Percentiles rank a stretch among this genome's conserved stretches.
phyloP scores from a whole-genome alignment of 768 basidiomycete species.

The Rhodotorula diobovata region DNA sequence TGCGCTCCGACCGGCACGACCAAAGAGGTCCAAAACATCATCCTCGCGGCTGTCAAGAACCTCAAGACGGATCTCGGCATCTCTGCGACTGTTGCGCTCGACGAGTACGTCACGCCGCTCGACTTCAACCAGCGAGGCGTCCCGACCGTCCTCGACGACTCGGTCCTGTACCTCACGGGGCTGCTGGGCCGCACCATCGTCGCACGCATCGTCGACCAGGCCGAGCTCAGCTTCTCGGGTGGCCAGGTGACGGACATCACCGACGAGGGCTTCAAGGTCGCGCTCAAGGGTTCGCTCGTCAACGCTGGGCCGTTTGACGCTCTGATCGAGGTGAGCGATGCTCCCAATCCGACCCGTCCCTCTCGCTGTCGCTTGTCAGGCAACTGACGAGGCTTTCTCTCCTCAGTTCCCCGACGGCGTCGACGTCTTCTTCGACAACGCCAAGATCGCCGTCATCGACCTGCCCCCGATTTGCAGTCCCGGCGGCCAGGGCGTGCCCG shows the following conservation, averaged over 20 bases:
- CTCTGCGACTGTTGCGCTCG: constrained; percentile 56
- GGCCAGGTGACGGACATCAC: constrained; percentile 60
- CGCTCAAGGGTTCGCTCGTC: constrained; percentile 48
- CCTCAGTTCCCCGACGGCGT: constrained; percentile 59
- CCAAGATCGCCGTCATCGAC: constrained; percentile 56
- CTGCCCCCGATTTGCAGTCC: constrained; percentile 65
- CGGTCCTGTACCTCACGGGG: constrained; percentile 63
- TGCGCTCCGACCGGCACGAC: constrained; percentile 58
- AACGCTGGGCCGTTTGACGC: constrained; percentile 31
- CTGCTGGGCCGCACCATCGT: constrained; percentile 60
- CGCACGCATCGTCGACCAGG: constrained; percentile 54
- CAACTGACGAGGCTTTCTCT: no score
- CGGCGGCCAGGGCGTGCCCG: constrained; percentile 63
- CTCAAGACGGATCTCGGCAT: constrained; percentile 57
- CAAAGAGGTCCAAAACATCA: constrained; percentile 60
- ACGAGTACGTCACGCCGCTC: constrained; percentile 62
- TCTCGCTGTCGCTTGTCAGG: neutral
- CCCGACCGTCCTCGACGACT: constrained; percentile 60
- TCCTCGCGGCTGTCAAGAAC: constrained; percentile 59
- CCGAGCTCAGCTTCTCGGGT: constrained; percentile 56
- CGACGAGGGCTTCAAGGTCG: constrained; percentile 62
- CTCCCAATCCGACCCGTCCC: neutral
- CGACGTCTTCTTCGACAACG: constrained; percentile 44
- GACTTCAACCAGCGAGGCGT: constrained; percentile 60
- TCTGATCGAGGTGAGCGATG: constrained; percentile 11